Percentiles rank a stretch among this genome's conserved stretches.
phyloP scores from a whole-genome alignment of 192 early-diverging fungal genomes.

The Coemansia sp. region DNA sequence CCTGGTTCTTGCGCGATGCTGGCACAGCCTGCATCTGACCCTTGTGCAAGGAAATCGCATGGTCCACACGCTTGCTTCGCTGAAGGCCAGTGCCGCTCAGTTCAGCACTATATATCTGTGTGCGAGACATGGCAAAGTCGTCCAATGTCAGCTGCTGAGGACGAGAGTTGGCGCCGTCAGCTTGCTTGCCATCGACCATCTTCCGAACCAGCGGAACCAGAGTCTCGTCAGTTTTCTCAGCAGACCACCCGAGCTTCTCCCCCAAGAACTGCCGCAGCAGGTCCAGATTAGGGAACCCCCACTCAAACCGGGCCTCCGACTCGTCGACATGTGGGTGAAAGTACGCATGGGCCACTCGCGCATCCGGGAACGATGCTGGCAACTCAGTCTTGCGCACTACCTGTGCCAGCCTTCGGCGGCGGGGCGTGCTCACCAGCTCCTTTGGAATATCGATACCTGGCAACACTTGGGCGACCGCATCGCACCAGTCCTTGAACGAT shows the following conservation, averaged over 20 bases:
- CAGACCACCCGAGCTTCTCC: constrained; percentile 53
- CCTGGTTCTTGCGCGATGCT: constrained; percentile 10
- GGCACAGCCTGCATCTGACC: neutral
- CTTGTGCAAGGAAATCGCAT: constrained; percentile 47
- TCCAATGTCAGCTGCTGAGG: constrained; percentile 38
- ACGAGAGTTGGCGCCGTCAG: neutral
- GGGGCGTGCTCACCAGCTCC: constrained; percentile 34
- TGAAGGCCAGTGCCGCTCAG: constrained; percentile 7
- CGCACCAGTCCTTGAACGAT: constrained; percentile 47
- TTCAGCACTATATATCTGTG: neutral
- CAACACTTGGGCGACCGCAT: constrained; percentile 50
- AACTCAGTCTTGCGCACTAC: constrained; percentile 69
- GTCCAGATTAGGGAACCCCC: constrained; percentile 57
- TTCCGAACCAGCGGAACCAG: constrained; percentile 55
- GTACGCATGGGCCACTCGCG: constrained; percentile 79
- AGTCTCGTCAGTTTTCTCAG: constrained; percentile 47
- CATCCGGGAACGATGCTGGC: constrained; percentile 80
- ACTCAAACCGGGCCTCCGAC: constrained; percentile 31
- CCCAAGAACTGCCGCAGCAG: constrained; percentile 54
- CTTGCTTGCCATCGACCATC: constrained; percentile 27
- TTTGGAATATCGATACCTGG: constrained; percentile 43
- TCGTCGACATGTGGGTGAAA: constrained; percentile 70
- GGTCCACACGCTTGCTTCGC: constrained; percentile 49
- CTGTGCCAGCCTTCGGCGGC: constrained; percentile 59
- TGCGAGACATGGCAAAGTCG: constrained; percentile 11